Base-by-base conservation (phyloP, 805 yeast genomes). In the Dipodascus albidus region DNA sequence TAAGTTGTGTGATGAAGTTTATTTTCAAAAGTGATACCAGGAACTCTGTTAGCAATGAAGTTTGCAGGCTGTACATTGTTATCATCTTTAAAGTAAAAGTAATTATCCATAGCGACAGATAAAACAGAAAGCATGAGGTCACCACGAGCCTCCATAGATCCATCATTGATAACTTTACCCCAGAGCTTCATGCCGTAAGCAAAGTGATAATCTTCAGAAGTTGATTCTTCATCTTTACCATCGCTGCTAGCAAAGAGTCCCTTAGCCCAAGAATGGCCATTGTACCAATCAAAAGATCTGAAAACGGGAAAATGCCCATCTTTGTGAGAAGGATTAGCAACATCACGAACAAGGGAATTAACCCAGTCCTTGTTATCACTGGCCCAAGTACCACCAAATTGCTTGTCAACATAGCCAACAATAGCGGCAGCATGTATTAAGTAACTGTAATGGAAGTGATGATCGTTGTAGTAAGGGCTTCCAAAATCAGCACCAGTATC, bases 381-480 rank as follows among this genome's bases (percentile, higher is more conserved):
- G 3, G 72, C 67, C 82, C 86, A 83, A 4, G 69, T 62, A 9
- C 81, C 81, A 3, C 82, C 83, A 22, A 60, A 66, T 33, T 68
- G 59, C 6, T 59, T 52, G 62, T 86, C 93, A 21, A 82, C 78
- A 54, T 78, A 67, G 11, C 85, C 90, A 51, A 85, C 76, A 21
- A 85, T 73, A 2, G 95, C 88, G 8, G 93, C 91, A 1, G 93
- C 85, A 65, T 86, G 91, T 47, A 87, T 74, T 61, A 79, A 82
- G 65, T 86, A 87, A 15, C 93, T 91, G 62, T 85, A 87, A 65
- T 87, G 95, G 78, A 85, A 87, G 65, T 86, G 93, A 61, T 87
- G 95, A 62, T 87, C 95, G 60, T 86, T 85, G 68, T 85, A 87
- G 66, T 78, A 83, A 22, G 85, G 79, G 61, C 81, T 75, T 41